Evolutionary conservation across 768 basidiomycete genomes (phyloP).

Genomic region (Tylopilus sp.): DNA sequence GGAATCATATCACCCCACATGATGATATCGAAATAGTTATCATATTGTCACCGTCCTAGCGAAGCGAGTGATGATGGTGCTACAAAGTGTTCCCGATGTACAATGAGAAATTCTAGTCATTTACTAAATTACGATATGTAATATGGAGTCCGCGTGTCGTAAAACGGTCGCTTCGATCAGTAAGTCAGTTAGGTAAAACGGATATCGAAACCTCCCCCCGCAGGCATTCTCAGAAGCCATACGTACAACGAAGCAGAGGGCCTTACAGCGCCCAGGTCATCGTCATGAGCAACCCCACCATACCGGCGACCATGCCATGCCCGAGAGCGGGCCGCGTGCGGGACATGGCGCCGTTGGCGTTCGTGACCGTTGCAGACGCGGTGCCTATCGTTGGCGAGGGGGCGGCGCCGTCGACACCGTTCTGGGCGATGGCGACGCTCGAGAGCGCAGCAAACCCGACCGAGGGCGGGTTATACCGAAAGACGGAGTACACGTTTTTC

Average conservation of each 20-base stretch:
- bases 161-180: background rate
- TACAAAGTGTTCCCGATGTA: background rate
- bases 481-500: slow-evolving; percentile 61
- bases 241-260: too few species aligned
- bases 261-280: slow-evolving; percentile 5
- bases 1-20: background rate
- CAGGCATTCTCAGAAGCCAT: too few species aligned
- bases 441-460: slow-evolving; percentile 52
- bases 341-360: slow-evolving; percentile 2
- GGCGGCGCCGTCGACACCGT: slow-evolving; percentile 32
- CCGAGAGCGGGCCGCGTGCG: background rate
- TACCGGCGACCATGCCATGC: background rate
- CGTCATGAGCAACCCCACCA: background rate
- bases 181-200: background rate
- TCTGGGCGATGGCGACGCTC: slow-evolving; percentile 18
- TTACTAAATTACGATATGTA: background rate
- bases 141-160: background rate
- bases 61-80: background rate
- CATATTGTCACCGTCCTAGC: background rate
- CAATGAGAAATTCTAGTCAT: background rate
- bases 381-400: slow-evolving; percentile 60
- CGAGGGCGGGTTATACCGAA: slow-evolving; percentile 44
- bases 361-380: slow-evolving; percentile 44
- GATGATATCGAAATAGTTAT: background rate
- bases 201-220: background rate